phyloP scores from a whole-genome alignment of 352 stramenopile species.

The Globisporangium heterothallicum region DNA sequence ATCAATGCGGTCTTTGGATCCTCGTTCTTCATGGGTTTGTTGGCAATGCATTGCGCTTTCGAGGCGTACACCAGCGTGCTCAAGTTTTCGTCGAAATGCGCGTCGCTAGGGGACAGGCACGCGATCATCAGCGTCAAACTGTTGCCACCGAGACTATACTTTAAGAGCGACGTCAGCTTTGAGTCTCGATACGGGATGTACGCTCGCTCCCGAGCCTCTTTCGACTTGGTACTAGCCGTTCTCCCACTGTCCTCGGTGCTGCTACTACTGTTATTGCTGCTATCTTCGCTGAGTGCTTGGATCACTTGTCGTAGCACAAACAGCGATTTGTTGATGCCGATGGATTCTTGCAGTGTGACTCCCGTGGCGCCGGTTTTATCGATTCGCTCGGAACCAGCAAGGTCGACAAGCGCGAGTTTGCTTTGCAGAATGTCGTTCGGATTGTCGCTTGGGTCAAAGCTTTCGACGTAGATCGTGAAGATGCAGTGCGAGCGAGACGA shows the following conservation, averaged over 20 bases:
- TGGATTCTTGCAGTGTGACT: constrained; percentile 46
- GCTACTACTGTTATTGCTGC: not conserved
- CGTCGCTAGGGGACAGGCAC: constrained; percentile 50
- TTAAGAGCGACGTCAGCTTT: constrained; percentile 58
- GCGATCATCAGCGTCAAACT: constrained; percentile 65
- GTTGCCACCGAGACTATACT: constrained; percentile 58
- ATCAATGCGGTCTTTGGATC: constrained; percentile 48
- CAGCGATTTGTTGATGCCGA: constrained; percentile 65
- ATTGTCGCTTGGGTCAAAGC: constrained; percentile 24
- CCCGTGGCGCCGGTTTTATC: constrained; percentile 52
- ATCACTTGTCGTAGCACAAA: constrained; percentile 58
- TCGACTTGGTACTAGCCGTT: not conserved
- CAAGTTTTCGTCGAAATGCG: constrained; percentile 52
- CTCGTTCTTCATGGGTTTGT: constrained; percentile 42
- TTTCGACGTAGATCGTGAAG: constrained; percentile 55
- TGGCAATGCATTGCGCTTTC: constrained; percentile 47
- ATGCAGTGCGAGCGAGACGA: constrained; percentile 52
- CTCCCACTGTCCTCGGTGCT: not conserved
- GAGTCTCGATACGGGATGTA: constrained; percentile 64
- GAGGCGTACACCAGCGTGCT: constrained; percentile 61
- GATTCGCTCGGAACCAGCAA: constrained; percentile 58
- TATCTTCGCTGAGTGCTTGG: constrained; percentile 42
- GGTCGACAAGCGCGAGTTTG: constrained; percentile 55
- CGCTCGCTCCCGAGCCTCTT: constrained; percentile 1
- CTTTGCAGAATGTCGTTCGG: constrained; percentile 33